Evolutionary conservation across 1,284 basidiomycete genomes (phyloP).

Genomic region (Puccinia triticina): DNA sequence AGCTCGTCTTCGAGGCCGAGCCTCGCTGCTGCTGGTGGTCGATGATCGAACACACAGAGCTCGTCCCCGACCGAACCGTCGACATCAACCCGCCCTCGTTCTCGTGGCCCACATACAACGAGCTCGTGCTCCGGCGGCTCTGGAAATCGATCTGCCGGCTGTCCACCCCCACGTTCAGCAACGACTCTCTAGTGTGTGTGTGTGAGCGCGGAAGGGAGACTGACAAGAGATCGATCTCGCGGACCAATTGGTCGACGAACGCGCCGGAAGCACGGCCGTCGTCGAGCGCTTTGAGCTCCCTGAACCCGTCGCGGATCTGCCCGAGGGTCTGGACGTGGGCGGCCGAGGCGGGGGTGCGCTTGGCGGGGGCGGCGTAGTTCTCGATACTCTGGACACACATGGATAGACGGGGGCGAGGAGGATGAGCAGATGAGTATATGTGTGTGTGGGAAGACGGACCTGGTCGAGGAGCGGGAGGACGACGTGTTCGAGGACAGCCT

Average conservation of each 20-base stretch:
- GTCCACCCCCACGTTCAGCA: no score
- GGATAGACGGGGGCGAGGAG: neutral
- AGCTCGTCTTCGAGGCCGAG: neutral
- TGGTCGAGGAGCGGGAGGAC: conserved; percentile 7
- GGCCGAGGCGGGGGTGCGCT: neutral
- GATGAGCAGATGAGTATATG: neutral
- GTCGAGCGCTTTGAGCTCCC: neutral
- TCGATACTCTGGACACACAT: neutral
- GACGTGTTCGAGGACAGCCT: neutral
- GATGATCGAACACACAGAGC: conserved; percentile 21
- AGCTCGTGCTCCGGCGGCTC: neutral
- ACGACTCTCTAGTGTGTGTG: no score
- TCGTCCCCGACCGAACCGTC: conserved; percentile 4
- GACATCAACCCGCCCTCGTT: neutral
- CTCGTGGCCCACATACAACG: neutral
- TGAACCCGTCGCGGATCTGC: conserved; percentile 12
- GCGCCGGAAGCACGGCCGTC: neutral
- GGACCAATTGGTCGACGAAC: conserved; percentile 4
- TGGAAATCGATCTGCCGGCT: neutral
- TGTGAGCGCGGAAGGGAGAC: neutral
- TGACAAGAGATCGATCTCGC: conserved; percentile 19
- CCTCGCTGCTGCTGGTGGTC: conserved; percentile 9
- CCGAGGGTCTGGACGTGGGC: neutral
- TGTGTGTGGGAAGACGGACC: neutral
- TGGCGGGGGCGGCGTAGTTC: neutral